phyloP scores from a whole-genome alignment of 2,329 filamentous ascomycete species.

The Colletotrichum acutatum region DNA sequence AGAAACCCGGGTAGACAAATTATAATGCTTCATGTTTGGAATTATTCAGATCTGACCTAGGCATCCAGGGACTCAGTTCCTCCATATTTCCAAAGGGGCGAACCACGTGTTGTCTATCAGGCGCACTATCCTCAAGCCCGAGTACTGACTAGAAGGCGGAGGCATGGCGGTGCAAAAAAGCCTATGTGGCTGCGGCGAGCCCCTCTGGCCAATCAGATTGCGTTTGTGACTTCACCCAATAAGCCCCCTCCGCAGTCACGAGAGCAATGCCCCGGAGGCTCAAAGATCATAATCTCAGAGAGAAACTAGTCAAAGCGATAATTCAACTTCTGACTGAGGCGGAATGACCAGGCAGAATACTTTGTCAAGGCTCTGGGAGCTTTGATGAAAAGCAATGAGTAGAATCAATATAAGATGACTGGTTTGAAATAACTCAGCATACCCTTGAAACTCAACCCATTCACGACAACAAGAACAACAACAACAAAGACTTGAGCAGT shows the following conservation, averaged over 20 bases:
- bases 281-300: neutral
- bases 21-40: neutral
- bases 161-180: neutral
- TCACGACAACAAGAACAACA: neutral
- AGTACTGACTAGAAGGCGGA: neutral
- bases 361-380: neutral
- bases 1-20: neutral
- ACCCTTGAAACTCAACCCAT: neutral
- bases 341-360: neutral
- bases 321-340: neutral
- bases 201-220: neutral
- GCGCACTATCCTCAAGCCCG: neutral
- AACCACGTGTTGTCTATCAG: neutral
- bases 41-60: neutral
- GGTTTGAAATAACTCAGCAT: neutral
- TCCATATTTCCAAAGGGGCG: neutral
- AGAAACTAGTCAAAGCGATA: neutral
- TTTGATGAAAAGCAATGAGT: neutral
- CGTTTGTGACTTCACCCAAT: neutral
- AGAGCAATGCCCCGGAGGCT: neutral
- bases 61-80: slow-evolving; percentile 1
- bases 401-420: neutral
- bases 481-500: neutral
- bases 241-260: too few relatives aligned
- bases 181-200: neutral